These are phyloP conservation scores for Hortaea sp. DNA, from an alignment of 2,329 filamentous ascomycete genomes.

Conservation along the genomic window DNA sequence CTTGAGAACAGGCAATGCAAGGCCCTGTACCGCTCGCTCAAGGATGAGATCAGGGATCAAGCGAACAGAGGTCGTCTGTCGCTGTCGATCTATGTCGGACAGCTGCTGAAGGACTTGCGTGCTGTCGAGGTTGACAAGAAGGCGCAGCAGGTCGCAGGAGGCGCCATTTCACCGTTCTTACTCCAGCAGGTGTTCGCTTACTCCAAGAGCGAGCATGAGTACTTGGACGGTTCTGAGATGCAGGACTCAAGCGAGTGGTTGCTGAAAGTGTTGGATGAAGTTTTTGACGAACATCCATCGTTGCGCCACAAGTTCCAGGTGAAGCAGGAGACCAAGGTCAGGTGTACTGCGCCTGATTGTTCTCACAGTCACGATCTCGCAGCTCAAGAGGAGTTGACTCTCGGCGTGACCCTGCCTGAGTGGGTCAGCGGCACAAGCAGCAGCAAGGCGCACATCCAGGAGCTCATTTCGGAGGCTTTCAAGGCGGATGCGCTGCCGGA, in stretches of 20 bases:
- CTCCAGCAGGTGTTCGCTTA: background rate
- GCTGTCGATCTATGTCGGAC: background rate
- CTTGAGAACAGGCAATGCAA: slow-evolving; percentile 2
- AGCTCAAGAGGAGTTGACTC: too few species aligned
- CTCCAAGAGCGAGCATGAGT: background rate
- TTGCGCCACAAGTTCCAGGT: background rate
- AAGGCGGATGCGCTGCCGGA: background rate
- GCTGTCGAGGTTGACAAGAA: background rate
- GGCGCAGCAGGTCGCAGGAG: background rate
- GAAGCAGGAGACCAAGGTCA: background rate
- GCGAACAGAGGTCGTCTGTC: background rate
- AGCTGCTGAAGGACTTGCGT: background rate
- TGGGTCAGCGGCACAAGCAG: too few species aligned
- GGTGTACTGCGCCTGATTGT: background rate
- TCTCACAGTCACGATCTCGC: too few species aligned
- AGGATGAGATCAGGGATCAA: background rate
- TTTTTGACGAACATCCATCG: background rate
- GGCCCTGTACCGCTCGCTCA: slow-evolving; percentile 5
- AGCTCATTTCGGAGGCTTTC: background rate
- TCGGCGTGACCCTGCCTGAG: too few species aligned
- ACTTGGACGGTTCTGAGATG: background rate
- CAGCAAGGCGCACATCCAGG: background rate
- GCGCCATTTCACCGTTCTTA: background rate
- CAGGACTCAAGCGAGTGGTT: background rate
- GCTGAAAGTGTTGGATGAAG: background rate